These are phyloP conservation scores for Tanacetum coccineum DNA, from an alignment of 129 eudicot species.

Conservation along the genomic window DNA sequence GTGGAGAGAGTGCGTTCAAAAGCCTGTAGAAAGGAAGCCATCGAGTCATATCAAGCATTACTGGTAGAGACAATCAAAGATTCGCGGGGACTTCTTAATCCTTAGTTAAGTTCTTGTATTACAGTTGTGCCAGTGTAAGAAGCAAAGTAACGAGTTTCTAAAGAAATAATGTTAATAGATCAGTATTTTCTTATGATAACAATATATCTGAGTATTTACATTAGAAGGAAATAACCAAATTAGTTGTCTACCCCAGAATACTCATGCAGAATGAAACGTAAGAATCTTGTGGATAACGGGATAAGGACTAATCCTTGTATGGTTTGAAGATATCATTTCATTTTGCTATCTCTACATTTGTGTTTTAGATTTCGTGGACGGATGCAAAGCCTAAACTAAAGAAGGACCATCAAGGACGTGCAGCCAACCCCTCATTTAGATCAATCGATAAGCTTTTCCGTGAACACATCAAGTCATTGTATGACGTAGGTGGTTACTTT, in stretches of 20 bases:
- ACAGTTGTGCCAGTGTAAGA: constrained; percentile 8
- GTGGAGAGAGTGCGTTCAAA: constrained; percentile 89
- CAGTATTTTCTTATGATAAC: neutral
- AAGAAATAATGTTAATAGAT: neutral
- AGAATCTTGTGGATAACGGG: too few species aligned
- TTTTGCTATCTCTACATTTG: constrained; percentile 12
- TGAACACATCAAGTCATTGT: constrained; percentile 74
- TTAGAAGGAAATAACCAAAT: neutral
- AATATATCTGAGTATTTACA: neutral
- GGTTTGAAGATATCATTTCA: neutral
- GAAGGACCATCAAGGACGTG: constrained; percentile 99
- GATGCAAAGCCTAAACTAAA: constrained; percentile 85
- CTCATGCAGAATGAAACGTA: too few species aligned
- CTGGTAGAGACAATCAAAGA: constrained; percentile 95
- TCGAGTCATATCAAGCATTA: constrained; percentile 93
- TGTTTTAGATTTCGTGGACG: constrained; percentile 74
- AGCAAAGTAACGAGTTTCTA: neutral
- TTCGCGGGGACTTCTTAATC: constrained; percentile 58
- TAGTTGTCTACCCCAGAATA: constrained; percentile 6
- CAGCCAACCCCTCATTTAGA: constrained; percentile 74
- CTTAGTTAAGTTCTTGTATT: neutral
- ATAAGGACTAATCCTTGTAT: neutral
- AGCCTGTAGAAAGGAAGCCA: constrained; percentile 87
- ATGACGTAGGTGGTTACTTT: constrained; percentile 53
- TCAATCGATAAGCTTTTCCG: constrained; percentile 95